Conservation (phyloP, 257 asterid genomes). For the Salvia splendens region DNA sequence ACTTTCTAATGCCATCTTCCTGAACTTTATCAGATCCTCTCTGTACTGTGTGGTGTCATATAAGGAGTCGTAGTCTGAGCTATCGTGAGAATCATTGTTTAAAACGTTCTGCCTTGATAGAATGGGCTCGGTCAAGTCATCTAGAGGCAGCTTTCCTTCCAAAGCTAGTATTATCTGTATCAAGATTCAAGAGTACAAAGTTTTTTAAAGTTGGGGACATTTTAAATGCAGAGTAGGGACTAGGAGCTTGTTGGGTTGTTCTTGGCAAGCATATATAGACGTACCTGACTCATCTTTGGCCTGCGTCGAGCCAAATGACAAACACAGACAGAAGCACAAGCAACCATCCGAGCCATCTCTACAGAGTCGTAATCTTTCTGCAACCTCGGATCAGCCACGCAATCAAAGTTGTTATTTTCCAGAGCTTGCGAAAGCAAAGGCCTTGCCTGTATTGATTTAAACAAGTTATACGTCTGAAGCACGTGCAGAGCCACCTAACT, state of each 20-base stretch:
- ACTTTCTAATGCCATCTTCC: constrained; percentile 71
- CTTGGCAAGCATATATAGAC: constrained; percentile 5
- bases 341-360: constrained; percentile 80
- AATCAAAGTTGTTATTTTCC: constrained; percentile 55
- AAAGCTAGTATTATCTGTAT: constrained; percentile 61
- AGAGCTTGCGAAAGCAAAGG: constrained; percentile 79
- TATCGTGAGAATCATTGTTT: constrained; percentile 47
- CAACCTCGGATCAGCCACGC: constrained; percentile 72
- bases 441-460: constrained; percentile 63
- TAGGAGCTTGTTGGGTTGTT: background rate
- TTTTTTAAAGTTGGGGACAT: background rate
- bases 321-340: constrained; percentile 82
- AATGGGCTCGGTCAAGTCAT: constrained; percentile 52
- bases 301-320: constrained; percentile 85
- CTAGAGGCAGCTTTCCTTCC: constrained; percentile 67
- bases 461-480: constrained; percentile 8
- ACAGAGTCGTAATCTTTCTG: constrained; percentile 54
- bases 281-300: constrained; percentile 85
- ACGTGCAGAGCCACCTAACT: background rate
- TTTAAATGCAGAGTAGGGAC: background rate
- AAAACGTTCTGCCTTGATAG: constrained; percentile 48
- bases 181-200: too few species aligned
- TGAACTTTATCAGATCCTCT: constrained; percentile 75
- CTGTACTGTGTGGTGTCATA: constrained; percentile 66
- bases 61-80: constrained; percentile 57